Evolutionary conservation across 2,329 filamentous ascomycete species (phyloP), one percentile per base, ranked within the genome.

Genomic region (Juglanconis sp.): DNA sequence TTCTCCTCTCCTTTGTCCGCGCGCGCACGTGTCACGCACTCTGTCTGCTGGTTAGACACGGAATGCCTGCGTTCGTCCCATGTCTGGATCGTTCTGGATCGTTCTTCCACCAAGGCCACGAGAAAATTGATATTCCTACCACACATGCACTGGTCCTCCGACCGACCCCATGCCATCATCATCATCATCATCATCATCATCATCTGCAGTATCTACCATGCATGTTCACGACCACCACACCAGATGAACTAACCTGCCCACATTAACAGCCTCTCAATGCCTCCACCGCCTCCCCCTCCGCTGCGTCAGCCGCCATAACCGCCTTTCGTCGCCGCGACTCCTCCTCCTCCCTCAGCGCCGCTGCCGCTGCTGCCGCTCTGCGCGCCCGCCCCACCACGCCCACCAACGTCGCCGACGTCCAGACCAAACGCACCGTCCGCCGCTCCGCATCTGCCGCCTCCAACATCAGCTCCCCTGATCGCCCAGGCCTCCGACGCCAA

Each of bases 361-460:
- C 93, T 6, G 94, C 94, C 11, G 93, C 94, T 6, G 92, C 92
- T 15, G 87, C 92, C 34, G 93, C 93, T 51, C 82, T 98, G 61
- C 87, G 89, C 70, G 90, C 89, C 50, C 86, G 90, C 66, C 88
- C 91, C 9, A 87, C 87, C 55, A 87, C 90, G 2, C 92, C 92
- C 30, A 94, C 88, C 55, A 87, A 87, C 67, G 88, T 96, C 59
- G 88, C 86, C 72, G 86, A 92, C 70, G 86, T 96, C 49, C 89
- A 96, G 74, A 96, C 94, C 5, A 96, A 94, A 78, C 89, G 93
- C 70, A 93, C 89, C 70, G 73, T 86, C 62, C 86, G 91, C 67
- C 86, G 92, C 63, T 87, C 83, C 73, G 81, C 82, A 55, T 96
- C 92, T 1, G 90, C 90, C 1, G 94, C 91, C 4, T 78, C 42